Conservation (phyloP, 257 asterid species). For the Linaria vulgaris region DNA sequence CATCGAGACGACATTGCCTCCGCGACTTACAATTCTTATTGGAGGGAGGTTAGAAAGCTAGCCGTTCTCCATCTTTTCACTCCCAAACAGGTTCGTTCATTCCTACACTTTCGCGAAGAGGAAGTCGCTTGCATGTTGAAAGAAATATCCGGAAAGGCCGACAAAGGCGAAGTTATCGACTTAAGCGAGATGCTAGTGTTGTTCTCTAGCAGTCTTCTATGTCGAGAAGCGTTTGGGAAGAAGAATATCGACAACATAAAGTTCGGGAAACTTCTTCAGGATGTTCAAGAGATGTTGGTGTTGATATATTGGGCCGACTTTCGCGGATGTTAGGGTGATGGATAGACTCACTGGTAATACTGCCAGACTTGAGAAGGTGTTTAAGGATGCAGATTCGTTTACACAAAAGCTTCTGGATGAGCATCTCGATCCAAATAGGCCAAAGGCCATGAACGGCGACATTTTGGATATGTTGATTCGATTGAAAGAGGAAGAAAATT, state of each 20-base stretch:
- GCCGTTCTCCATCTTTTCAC: neutral
- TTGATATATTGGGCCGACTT: conserved; percentile 2
- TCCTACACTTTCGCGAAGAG: neutral
- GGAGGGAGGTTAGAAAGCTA: conserved; percentile 18
- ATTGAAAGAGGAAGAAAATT: neutral
- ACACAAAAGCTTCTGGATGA: conserved; percentile 16
- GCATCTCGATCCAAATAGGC: conserved; percentile 6
- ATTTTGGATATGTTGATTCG: conserved; percentile 17
- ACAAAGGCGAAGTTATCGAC: neutral
- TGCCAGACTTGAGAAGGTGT: conserved; percentile 11
- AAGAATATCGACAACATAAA: conserved; percentile 1
- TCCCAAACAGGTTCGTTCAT: conserved; percentile 1
- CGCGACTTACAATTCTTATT: neutral
- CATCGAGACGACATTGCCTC: neutral
- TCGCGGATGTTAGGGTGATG: conserved; percentile 17
- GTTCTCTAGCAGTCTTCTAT: neutral
- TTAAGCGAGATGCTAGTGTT: neutral
- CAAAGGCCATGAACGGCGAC: conserved; percentile 9
- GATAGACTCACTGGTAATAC: conserved; percentile 12
- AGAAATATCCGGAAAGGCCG: neutral
- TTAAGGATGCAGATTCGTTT: conserved; percentile 10
- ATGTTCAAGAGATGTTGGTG: conserved; percentile 4
- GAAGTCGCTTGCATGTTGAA: neutral
- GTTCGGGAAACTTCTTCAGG: conserved; percentile 5
- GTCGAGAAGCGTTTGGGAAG: conserved; percentile 17